Conservation (phyloP, 2,329 filamentous ascomycete genomes). For the Seiridium unicorne region DNA sequence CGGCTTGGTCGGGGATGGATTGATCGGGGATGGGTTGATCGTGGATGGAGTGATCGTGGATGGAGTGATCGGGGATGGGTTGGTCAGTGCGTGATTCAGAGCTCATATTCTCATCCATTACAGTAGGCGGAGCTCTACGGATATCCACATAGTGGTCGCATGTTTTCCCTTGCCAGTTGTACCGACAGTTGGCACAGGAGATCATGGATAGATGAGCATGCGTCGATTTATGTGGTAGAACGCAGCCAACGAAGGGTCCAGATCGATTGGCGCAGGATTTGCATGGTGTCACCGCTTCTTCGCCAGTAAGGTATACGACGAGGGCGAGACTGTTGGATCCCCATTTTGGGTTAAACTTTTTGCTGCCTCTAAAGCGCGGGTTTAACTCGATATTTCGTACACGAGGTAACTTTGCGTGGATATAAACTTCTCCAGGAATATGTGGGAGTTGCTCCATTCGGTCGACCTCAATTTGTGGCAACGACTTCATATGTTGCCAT, state of each 20-base stretch:
- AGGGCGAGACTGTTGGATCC: not conserved
- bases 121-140: not conserved
- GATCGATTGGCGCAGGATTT: not conserved
- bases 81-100: no score
- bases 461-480: not conserved
- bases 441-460: not conserved
- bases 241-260: constrained; percentile 3
- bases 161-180: constrained; percentile 1
- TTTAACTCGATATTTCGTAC: constrained; percentile 6
- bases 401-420: not conserved
- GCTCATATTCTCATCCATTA: no score
- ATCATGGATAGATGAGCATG: not conserved
- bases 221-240: not conserved
- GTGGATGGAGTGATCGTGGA: no score
- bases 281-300: constrained; percentile 2
- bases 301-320: constrained; percentile 6
- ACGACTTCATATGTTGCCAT: not conserved
- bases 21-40: no score
- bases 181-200: constrained; percentile 7
- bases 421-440: not conserved
- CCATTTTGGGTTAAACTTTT: constrained; percentile 9
- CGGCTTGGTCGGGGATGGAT: no score
- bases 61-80: no score
- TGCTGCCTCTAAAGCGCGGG: constrained; percentile 11
- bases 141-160: not conserved